Evolutionary conservation across 1,284 basidiomycete species (phyloP).

Genomic region (Ustilago cynodontis): DNA sequence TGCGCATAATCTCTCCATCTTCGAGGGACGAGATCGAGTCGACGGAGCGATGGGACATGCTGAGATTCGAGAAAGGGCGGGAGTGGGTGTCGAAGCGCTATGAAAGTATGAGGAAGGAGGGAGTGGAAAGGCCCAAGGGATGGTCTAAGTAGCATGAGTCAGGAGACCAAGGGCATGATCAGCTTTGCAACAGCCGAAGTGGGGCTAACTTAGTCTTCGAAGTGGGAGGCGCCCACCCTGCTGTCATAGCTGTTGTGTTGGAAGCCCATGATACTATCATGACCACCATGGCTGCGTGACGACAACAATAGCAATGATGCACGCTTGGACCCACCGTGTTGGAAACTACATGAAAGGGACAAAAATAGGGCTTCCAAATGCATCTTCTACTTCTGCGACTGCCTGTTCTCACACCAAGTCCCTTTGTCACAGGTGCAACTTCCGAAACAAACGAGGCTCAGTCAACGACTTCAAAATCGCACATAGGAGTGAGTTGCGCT

Average conservation of each 20-base stretch:
- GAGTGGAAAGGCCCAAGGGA: too few species aligned
- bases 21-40: neutral
- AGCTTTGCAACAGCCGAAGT: too few species aligned
- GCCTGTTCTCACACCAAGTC: neutral
- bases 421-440: conserved; percentile 5
- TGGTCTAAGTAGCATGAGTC: too few species aligned
- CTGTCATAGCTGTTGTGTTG: neutral
- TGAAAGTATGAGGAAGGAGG: too few species aligned
- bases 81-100: neutral
- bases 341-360: neutral
- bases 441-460: neutral
- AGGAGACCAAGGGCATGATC: too few species aligned
- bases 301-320: conserved; percentile 10
- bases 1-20: neutral
- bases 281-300: neutral
- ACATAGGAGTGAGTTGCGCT: neutral
- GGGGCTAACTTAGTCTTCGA: too few species aligned
- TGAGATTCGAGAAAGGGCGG: neutral
- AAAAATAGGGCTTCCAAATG: too few species aligned
- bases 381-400: too few species aligned
- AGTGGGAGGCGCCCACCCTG: neutral
- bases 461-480: neutral
- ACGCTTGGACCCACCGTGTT: conserved; percentile 11
- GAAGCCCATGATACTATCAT: neutral
- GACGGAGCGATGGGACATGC: neutral